Evolutionary conservation across 129 eudicot species (phyloP).

Genomic region (Flaveria sonorensis): DNA sequence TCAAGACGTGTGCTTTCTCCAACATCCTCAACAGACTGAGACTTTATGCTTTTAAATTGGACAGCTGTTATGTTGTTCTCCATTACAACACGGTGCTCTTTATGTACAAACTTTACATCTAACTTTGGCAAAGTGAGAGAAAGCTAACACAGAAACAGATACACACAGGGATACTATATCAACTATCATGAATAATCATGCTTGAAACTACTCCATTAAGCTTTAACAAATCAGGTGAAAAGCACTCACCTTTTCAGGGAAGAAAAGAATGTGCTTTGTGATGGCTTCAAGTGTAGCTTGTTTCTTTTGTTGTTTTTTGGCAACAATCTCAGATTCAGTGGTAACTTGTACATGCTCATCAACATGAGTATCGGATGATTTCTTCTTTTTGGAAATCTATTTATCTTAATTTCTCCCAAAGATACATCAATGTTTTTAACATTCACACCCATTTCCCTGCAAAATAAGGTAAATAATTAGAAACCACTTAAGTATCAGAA

Average conservation of each 20-base stretch:
- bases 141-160: constrained; percentile 37
- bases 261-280: constrained; percentile 45
- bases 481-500: constrained; percentile 6
- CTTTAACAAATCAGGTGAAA: constrained; percentile 22
- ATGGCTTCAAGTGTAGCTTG: constrained; percentile 45
- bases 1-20: constrained; percentile 83
- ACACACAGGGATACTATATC: constrained; percentile 19
- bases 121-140: constrained; percentile 71
- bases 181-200: constrained; percentile 6
- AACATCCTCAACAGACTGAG: constrained; percentile 67
- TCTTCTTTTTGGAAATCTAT: constrained; percentile 48
- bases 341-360: constrained; percentile 34
- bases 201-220: neutral
- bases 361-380: constrained; percentile 41
- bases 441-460: constrained; percentile 75
- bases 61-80: constrained; percentile 84
- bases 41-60: constrained; percentile 67
- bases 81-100: constrained; percentile 46
- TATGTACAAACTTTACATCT: constrained; percentile 73
- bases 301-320: constrained; percentile 43
- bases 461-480: constrained; percentile 19
- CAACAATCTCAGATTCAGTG: constrained; percentile 44
- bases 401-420: constrained; percentile 69
- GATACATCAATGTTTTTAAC: constrained; percentile 60
- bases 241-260: constrained; percentile 70